phyloP scores from a whole-genome alignment of 306 rosid species.

The Sechiopsis laciniata region DNA sequence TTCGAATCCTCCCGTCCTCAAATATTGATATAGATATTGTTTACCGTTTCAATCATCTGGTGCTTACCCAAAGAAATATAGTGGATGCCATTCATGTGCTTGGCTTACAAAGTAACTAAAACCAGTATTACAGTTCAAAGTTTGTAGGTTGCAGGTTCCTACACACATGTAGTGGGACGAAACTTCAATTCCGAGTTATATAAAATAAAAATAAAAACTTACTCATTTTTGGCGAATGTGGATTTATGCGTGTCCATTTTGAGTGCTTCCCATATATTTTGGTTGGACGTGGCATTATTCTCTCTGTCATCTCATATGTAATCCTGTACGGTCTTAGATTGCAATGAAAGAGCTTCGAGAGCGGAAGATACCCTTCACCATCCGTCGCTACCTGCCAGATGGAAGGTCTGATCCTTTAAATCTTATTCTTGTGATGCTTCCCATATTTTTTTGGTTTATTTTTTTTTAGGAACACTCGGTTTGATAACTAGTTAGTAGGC shows the following conservation, averaged over 20 bases:
- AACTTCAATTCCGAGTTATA: no score
- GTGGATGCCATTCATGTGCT: not conserved
- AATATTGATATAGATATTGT: no score
- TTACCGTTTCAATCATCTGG: not conserved
- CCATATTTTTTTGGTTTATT: no score
- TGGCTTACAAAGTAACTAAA: not conserved
- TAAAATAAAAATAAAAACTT: no score
- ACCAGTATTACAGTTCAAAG: not conserved
- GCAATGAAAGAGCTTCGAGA: slow-evolving; percentile 98
- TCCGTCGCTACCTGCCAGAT: slow-evolving; percentile 92
- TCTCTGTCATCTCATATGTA: not conserved
- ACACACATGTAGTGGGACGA: no score
- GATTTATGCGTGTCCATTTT: not conserved
- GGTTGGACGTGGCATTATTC: not conserved
- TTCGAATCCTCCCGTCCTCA: no score
- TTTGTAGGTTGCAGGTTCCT: not conserved
- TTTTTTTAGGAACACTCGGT: no score
- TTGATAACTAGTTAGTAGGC: no score
- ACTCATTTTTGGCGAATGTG: no score
- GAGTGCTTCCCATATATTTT: not conserved
- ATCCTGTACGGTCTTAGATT: slow-evolving; percentile 36
- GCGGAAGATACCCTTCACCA: slow-evolving; percentile 89
- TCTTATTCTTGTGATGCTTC: not conserved
- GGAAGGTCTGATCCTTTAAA: slow-evolving; percentile 54
- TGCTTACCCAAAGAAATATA: not conserved